Percentiles rank a stretch among this genome's conserved stretches.
phyloP scores from a whole-genome alignment of 495 filamentous ascomycete species.

The Pyronema omphalodes region DNA sequence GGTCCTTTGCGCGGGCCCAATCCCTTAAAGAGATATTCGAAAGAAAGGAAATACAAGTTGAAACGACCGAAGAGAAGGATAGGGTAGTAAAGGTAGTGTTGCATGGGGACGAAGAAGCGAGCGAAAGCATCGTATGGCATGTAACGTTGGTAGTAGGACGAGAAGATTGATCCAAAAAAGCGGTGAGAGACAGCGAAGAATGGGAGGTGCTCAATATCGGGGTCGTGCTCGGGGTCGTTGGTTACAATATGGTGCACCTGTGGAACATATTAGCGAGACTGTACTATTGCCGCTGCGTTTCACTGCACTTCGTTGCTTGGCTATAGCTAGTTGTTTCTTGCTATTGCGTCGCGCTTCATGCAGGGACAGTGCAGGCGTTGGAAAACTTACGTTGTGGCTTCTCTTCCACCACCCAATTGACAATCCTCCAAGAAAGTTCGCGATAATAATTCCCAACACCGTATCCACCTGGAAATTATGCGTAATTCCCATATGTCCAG shows the following conservation, averaged over 20 bases:
- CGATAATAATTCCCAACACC: conserved; percentile 74
- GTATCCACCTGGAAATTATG: conserved; percentile 70
- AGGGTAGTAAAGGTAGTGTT: conserved; percentile 76
- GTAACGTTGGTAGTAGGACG: conserved; percentile 73
- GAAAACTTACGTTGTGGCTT: conserved; percentile 51
- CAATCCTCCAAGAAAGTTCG: conserved; percentile 78
- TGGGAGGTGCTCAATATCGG: conserved; percentile 91
- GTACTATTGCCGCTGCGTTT: no score
- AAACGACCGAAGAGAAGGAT: conserved; percentile 73
- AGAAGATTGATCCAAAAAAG: conserved; percentile 56
- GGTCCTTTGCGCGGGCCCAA: conserved; percentile 63
- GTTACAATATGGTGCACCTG: conserved; percentile 89
- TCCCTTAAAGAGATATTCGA: conserved; percentile 58
- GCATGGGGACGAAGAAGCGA: conserved; percentile 50
- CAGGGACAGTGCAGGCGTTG: neutral
- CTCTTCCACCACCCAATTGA: conserved; percentile 93
- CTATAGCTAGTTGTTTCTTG: no score
- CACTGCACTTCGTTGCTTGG: no score
- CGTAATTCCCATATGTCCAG: conserved; percentile 94
- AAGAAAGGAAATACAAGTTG: conserved; percentile 75
- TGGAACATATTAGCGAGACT: neutral
- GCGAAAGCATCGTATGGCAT: conserved; percentile 72
- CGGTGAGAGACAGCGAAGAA: conserved; percentile 86
- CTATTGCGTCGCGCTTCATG: no score
- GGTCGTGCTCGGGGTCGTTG: conserved; percentile 90